Conservation (phyloP, 228 moss, liverwort and hornwort species). For the Sphagnum magellanicum region DNA sequence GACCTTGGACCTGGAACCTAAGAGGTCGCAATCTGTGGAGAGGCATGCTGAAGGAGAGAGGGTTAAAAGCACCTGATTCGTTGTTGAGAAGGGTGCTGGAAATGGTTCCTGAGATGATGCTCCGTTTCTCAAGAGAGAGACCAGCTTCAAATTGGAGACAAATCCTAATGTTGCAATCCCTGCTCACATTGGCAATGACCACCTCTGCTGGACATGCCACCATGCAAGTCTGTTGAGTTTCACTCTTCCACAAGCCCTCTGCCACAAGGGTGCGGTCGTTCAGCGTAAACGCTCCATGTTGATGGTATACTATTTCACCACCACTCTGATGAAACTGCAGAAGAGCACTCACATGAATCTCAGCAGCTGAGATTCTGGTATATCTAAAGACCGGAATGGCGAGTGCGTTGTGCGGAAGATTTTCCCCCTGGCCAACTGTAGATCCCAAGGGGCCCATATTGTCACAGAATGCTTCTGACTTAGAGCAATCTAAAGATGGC, state of each 20-base stretch:
- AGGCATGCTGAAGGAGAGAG: conserved; percentile 5
- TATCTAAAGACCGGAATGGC: neutral
- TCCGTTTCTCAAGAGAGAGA: conserved; percentile 2
- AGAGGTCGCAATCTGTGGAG: neutral
- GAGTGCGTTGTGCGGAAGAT: neutral
- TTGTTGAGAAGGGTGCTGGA: conserved; percentile 4
- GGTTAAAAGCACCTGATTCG: neutral
- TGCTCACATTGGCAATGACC: neutral
- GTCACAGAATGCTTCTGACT: neutral
- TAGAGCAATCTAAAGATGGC: neutral
- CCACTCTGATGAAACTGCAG: neutral
- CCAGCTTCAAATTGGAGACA: conserved; percentile 2
- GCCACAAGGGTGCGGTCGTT: conserved; percentile 2
- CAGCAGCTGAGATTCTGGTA: neutral
- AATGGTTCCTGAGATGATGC: conserved; percentile 2
- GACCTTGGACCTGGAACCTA: neutral
- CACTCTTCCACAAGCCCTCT: conserved; percentile 1
- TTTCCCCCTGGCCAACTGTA: neutral
- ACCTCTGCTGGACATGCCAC: conserved; percentile 4
- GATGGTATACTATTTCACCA: neutral
- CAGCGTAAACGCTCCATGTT: neutral
- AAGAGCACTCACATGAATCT: neutral
- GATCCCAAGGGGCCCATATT: conserved; percentile 3
- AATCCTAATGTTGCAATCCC: conserved; percentile 3
- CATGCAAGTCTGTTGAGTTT: conserved; percentile 3